A percentile compares a stretch with the other conserved stretches of the same genome.
Evolutionary conservation across 2,329 filamentous ascomycete genomes (phyloP).

Genomic region (Hypocreales sp.): DNA sequence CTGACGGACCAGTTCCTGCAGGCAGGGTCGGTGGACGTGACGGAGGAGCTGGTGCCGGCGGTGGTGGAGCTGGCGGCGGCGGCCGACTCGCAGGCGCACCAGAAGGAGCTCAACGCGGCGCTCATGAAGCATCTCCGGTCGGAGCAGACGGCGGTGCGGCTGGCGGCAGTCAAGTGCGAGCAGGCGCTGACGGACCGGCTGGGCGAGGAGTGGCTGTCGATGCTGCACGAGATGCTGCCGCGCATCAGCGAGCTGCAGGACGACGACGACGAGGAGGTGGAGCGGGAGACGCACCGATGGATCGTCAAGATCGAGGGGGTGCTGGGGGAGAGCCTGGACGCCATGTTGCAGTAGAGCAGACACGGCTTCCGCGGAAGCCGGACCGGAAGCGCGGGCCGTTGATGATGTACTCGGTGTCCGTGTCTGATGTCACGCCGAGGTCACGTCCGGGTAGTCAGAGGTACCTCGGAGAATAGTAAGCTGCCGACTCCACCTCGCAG

Average conservation of each 20-base stretch:
- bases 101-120: constrained; percentile 71
- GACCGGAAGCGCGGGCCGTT: background rate
- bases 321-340: constrained; percentile 77
- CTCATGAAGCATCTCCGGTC: constrained; percentile 68
- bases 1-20: constrained; percentile 51
- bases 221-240: constrained; percentile 90
- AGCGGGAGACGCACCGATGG: constrained; percentile 80
- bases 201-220: constrained; percentile 84
- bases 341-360: constrained; percentile 62
- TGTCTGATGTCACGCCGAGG: constrained; percentile 5
- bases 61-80: constrained; percentile 68
- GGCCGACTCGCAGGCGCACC: constrained; percentile 73
- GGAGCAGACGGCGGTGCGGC: constrained; percentile 53
- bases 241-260: constrained; percentile 93
- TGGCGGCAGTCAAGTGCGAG: constrained; percentile 72
- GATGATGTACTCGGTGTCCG: background rate
- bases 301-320: constrained; percentile 80
- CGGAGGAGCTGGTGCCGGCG: constrained; percentile 49
- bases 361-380: background rate
- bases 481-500: background rate
- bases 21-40: constrained; percentile 26
- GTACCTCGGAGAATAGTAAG: too few relatives aligned
- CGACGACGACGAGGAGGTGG: constrained; percentile 88
- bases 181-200: constrained; percentile 63
- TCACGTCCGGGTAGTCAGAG: too few relatives aligned